phyloP scores from a whole-genome alignment of 805 yeast species.

The Wickerhamomyces pijperi region DNA sequence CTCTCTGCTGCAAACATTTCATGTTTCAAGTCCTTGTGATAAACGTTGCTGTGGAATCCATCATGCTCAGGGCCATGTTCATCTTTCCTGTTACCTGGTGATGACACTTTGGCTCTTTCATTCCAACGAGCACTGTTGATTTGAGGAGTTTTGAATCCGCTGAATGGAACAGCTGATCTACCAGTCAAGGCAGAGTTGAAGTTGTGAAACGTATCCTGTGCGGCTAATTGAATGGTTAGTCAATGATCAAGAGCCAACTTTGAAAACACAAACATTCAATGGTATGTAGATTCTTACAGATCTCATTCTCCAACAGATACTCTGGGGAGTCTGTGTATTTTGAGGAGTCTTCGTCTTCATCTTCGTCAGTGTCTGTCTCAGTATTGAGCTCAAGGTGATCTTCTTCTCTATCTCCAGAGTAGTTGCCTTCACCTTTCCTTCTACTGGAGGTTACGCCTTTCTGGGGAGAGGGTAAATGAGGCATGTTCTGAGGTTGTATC shows the following conservation, averaged over 20 bases:
- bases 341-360: constrained; percentile 7
- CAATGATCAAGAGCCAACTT: constrained; percentile 1
- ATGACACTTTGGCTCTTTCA: constrained; percentile 23
- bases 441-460: background rate
- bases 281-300: constrained; percentile 9
- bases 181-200: constrained; percentile 21
- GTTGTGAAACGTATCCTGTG: constrained; percentile 7
- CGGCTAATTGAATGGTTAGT: constrained; percentile 2
- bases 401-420: background rate
- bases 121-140: constrained; percentile 66
- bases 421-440: background rate
- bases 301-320: constrained; percentile 10
- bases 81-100: constrained; percentile 17
- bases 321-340: constrained; percentile 21
- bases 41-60: background rate
- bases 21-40: constrained; percentile 17
- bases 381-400: background rate
- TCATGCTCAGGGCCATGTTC: background rate
- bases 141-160: constrained; percentile 92
- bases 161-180: constrained; percentile 52
- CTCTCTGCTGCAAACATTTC: constrained; percentile 26
- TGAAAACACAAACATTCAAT: too few relatives aligned
- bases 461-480: constrained; percentile 1
- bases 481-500: background rate
- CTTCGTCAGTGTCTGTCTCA: constrained; percentile 3